Percentiles rank a stretch among this genome's conserved stretches.
Evolutionary conservation across 1,284 basidiomycete species (phyloP).

Genomic region (Sporisorium graminicola): DNA sequence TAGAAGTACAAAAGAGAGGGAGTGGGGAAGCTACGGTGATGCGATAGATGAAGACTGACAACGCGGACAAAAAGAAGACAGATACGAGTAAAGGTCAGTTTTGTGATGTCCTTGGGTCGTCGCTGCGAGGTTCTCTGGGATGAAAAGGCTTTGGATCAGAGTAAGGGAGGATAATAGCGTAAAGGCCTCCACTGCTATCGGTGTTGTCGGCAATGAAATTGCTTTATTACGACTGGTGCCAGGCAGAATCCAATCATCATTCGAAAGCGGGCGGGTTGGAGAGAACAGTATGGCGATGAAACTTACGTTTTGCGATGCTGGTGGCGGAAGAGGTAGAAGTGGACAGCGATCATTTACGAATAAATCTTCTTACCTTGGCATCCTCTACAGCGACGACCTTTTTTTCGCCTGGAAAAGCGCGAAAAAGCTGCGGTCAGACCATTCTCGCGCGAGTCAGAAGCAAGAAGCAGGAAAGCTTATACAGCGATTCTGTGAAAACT

Average conservation of each 20-base stretch:
- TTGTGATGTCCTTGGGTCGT: background rate
- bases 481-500: background rate
- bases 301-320: constrained; percentile 35
- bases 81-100: constrained; percentile 11
- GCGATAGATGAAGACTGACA: background rate
- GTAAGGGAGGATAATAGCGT: constrained; percentile 58
- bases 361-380: constrained; percentile 3
- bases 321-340: constrained; percentile 5
- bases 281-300: background rate
- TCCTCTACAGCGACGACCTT: background rate
- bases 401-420: background rate
- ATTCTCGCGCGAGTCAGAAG: constrained; percentile 25
- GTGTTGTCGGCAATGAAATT: constrained; percentile 53
- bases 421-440: constrained; percentile 13
- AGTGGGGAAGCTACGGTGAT: constrained; percentile 5
- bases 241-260: constrained; percentile 60
- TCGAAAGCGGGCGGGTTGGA: constrained; percentile 8
- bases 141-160: constrained; percentile 36
- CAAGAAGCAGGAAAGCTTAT: background rate
- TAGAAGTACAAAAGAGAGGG: constrained; percentile 33
- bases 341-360: background rate
- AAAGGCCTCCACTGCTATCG: constrained; percentile 54
- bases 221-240: constrained; percentile 60
- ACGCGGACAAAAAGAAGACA: constrained; percentile 6
- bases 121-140: background rate